Evolutionary conservation across 73 alveolate genomes (phyloP).

Genomic region (Symbiodinium natans): DNA sequence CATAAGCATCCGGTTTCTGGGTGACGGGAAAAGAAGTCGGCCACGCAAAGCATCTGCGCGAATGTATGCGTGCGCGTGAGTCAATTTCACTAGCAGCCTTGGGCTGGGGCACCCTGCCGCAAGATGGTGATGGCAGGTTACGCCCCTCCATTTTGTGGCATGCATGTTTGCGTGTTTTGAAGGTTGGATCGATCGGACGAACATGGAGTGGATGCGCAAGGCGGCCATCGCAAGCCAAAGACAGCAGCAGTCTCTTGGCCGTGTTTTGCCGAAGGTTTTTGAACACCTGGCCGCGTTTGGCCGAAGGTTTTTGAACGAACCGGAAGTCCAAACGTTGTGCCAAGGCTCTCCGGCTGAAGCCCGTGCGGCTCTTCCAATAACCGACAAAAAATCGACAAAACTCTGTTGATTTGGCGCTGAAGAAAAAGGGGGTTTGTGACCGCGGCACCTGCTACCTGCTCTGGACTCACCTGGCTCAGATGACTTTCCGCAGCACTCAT

Average conservation of each 20-base stretch:
- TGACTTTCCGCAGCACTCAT: no score
- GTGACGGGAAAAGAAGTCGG: no score
- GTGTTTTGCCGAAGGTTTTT: not conserved
- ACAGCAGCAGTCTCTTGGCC: conserved; percentile 48
- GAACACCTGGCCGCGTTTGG: not conserved
- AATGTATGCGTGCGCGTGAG: no score
- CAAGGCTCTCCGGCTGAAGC: not conserved
- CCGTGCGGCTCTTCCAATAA: not conserved
- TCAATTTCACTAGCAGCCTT: no score
- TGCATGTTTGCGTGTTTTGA: not conserved
- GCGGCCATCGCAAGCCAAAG: not conserved
- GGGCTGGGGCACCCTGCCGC: no score
- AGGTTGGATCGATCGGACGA: conserved; percentile 75
- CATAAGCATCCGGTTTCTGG: no score
- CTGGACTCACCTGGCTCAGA: no score
- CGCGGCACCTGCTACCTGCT: no score
- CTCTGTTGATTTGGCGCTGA: not conserved
- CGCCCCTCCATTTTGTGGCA: not conserved
- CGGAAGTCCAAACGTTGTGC: not conserved
- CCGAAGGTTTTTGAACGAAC: not conserved
- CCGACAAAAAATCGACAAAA: no score
- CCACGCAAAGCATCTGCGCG: no score
- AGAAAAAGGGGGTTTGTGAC: not conserved
- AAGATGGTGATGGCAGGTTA: not conserved
- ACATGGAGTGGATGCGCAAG: conserved; percentile 74